Conservation (phyloP, 805 yeast genomes). For the Metschnikowia anglica region DNA sequence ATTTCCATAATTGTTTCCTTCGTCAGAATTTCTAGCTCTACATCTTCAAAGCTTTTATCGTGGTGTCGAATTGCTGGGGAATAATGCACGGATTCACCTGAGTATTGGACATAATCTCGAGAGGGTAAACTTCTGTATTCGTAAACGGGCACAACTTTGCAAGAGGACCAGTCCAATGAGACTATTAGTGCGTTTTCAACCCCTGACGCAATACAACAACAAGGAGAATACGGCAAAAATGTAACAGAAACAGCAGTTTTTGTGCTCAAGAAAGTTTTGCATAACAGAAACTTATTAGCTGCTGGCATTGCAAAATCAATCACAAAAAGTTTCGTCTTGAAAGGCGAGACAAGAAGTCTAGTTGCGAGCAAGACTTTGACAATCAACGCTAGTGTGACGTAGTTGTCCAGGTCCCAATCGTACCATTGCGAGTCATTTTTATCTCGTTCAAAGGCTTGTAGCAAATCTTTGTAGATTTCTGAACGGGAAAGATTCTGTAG, state of each 20-base stretch:
- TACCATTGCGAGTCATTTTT: slow-evolving; percentile 4
- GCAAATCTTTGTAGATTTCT: background rate
- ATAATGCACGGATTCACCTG: slow-evolving; percentile 17
- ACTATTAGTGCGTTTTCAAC: slow-evolving; percentile 17
- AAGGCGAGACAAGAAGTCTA: slow-evolving; percentile 16
- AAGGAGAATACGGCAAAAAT: slow-evolving; percentile 16
- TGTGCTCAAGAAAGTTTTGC: slow-evolving; percentile 11
- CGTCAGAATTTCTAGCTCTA: slow-evolving; percentile 5
- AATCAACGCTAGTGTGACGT: slow-evolving; percentile 9
- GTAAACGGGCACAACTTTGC: slow-evolving; percentile 11
- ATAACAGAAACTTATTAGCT: slow-evolving; percentile 11
- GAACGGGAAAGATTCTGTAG: background rate
- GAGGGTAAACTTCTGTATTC: slow-evolving; percentile 12
- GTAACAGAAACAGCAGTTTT: slow-evolving; percentile 13
- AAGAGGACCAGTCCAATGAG: slow-evolving; percentile 15
- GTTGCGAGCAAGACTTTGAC: slow-evolving; percentile 10
- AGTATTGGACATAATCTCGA: slow-evolving; percentile 4
- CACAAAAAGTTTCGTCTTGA: slow-evolving; percentile 17
- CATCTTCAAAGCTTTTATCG: slow-evolving; percentile 2
- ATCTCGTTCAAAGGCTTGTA: slow-evolving; percentile 9
- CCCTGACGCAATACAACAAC: slow-evolving; percentile 16
- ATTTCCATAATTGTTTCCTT: background rate
- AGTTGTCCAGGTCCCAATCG: slow-evolving; percentile 17
- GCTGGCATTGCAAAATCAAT: slow-evolving; percentile 14
- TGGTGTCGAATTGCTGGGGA: background rate